Percentiles rank a stretch among this genome's conserved stretches.
Evolutionary conservation across 768 basidiomycete species (phyloP).

Genomic region (Mycena filopes): DNA sequence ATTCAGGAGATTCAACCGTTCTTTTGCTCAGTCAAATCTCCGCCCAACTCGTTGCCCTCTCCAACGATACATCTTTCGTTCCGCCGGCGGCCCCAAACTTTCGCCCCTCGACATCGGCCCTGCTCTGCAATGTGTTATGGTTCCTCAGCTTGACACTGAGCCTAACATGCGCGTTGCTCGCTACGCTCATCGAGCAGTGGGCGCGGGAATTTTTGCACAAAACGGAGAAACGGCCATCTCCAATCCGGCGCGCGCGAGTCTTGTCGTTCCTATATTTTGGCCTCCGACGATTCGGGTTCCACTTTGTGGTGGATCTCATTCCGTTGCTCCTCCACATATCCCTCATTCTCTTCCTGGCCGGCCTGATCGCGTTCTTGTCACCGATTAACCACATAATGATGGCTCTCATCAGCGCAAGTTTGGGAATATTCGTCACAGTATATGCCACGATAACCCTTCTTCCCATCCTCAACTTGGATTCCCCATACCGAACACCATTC

Average conservation of each 20-base stretch:
- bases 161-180: constrained; percentile 17
- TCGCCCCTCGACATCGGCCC: neutral
- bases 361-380: constrained; percentile 15
- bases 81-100: neutral
- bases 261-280: constrained; percentile 19
- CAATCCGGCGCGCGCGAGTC: no score
- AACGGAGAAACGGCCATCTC: constrained; percentile 1
- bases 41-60: no score
- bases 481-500: constrained; percentile 20
- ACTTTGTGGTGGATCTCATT: constrained; percentile 18
- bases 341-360: no score
- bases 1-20: no score
- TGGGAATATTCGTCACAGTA: neutral
- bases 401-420: neutral
- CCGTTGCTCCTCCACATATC: no score
- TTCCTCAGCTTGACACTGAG: constrained; percentile 19
- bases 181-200: constrained; percentile 26
- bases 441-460: constrained; percentile 5
- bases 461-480: neutral
- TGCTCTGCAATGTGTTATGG: constrained; percentile 13
- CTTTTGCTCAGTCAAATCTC: no score
- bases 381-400: constrained; percentile 12
- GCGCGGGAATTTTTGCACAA: constrained; percentile 15
- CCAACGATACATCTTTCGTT: no score
- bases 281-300: constrained; percentile 13